phyloP scores from a whole-genome alignment of 441 rosid species.

The Corymbia citriodora region DNA sequence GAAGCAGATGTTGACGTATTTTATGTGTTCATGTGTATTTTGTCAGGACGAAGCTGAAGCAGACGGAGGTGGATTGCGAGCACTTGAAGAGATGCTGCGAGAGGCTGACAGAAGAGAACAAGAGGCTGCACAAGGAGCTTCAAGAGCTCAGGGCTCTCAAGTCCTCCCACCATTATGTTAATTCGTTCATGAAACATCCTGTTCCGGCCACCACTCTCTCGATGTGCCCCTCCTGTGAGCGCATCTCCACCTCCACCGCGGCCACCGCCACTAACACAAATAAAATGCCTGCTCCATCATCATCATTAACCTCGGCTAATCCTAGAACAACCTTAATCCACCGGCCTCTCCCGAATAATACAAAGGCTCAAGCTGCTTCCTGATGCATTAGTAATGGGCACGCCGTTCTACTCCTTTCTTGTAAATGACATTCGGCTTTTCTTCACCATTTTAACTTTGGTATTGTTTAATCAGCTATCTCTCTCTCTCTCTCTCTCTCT shows the following conservation, averaged over 20 bases:
- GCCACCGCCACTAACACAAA: background rate
- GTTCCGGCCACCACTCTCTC: background rate
- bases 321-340: background rate
- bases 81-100: background rate
- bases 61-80: background rate
- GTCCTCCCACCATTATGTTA: background rate
- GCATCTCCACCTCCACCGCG: background rate
- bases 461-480: background rate
- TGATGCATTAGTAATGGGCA: background rate
- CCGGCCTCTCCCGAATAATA: background rate
- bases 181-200: background rate
- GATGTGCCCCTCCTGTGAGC: background rate
- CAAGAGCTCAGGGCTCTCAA: background rate
- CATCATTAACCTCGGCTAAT: background rate
- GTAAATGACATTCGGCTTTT: background rate
- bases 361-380: background rate
- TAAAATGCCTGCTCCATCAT: background rate
- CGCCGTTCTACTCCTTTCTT: background rate
- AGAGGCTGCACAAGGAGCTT: conserved; percentile 1
- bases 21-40: background rate
- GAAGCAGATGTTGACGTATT: background rate
- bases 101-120: conserved; percentile 4
- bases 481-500: background rate
- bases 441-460: background rate
- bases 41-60: conserved; percentile 1